These are phyloP conservation scores for Mycena rebaudengoi DNA, from an alignment of 768 basidiomycete species.

Conservation along the genomic window DNA sequence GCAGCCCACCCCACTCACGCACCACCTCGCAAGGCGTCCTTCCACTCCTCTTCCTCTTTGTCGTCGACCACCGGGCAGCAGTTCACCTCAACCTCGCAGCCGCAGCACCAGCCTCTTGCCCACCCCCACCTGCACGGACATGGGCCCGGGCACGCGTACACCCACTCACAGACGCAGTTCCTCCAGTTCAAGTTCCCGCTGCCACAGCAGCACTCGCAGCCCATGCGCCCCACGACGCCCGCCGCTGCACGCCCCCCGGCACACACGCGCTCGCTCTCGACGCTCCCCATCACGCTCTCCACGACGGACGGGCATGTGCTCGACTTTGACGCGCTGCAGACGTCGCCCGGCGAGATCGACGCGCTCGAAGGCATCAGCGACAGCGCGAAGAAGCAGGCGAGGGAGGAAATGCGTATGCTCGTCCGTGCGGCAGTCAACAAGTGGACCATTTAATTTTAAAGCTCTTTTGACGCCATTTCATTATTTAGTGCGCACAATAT, in stretches of 20 bases:
- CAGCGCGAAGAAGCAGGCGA: conserved; percentile 85
- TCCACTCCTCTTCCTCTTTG: conserved; percentile 13
- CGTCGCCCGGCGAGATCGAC: conserved; percentile 76
- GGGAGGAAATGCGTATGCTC: conserved; percentile 76
- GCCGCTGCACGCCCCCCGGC: conserved; percentile 47
- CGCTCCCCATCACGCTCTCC: conserved; percentile 76
- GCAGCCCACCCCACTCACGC: conserved; percentile 51
- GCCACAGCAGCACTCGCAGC: not conserved
- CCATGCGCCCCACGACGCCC: conserved; percentile 19
- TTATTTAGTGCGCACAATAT: not conserved
- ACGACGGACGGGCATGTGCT: conserved; percentile 84
- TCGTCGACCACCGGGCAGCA: conserved; percentile 18
- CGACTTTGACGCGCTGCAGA: conserved; percentile 83
- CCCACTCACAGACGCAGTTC: conserved; percentile 24
- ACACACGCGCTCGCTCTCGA: conserved; percentile 51
- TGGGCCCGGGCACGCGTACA: too few species aligned
- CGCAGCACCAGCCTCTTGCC: conserved; percentile 6
- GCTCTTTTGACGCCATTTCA: not conserved
- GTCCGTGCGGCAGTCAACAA: conserved; percentile 79
- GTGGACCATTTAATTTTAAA: conserved; percentile 65
- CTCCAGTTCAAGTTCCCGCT: conserved; percentile 27
- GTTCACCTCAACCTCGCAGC: not conserved
- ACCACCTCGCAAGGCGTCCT: conserved; percentile 57
- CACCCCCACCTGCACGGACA: conserved; percentile 46
- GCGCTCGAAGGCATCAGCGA: conserved; percentile 81